A percentile compares a stretch with the other conserved stretches of the same genome.
Conservation (phyloP, 2,329 filamentous ascomycete genomes). For the Biscogniauxia marginata region DNA sequence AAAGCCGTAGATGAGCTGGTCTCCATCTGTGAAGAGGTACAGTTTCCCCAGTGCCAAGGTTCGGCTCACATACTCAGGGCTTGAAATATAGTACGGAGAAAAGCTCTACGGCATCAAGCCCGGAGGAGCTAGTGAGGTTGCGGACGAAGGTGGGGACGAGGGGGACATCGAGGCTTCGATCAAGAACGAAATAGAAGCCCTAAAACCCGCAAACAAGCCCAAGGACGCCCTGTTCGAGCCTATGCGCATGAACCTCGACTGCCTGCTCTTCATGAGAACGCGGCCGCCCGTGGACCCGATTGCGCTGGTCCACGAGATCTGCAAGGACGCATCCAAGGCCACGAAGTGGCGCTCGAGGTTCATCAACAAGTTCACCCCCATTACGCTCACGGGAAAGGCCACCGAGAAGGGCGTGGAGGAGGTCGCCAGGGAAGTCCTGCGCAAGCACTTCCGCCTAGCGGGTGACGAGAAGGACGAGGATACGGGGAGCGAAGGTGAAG, state of each 20-base stretch:
- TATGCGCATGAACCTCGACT: constrained; percentile 57
- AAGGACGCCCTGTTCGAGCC: constrained; percentile 51
- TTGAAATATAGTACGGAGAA: constrained; percentile 60
- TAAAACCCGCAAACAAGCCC: constrained; percentile 47
- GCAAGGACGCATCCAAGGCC: constrained; percentile 49
- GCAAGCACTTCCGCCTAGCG: constrained; percentile 57
- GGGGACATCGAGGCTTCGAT: constrained; percentile 74
- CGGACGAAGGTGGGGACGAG: constrained; percentile 43
- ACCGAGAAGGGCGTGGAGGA: constrained; percentile 66
- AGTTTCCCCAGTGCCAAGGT: constrained; percentile 16
- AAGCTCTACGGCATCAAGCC: constrained; percentile 54
- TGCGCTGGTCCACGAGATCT: constrained; percentile 53
- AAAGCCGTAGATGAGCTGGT: constrained; percentile 68
- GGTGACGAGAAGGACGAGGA: constrained; percentile 17
- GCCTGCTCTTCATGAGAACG: constrained; percentile 62
- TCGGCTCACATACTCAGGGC: constrained; percentile 19
- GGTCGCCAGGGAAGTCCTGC: constrained; percentile 62
- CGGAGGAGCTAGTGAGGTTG: constrained; percentile 33
- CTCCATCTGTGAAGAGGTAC: constrained; percentile 64
- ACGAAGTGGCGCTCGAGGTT: constrained; percentile 51
- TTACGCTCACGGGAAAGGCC: constrained; percentile 57
- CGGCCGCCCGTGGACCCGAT: constrained; percentile 54
- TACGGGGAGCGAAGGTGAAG: constrained; percentile 15
- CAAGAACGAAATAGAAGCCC: constrained; percentile 64
- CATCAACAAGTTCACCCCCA: constrained; percentile 57